Evolutionary conservation across 768 basidiomycete genomes (phyloP), one percentile per base, ranked within the genome.

Genomic region (Lyophyllum decastes): DNA sequence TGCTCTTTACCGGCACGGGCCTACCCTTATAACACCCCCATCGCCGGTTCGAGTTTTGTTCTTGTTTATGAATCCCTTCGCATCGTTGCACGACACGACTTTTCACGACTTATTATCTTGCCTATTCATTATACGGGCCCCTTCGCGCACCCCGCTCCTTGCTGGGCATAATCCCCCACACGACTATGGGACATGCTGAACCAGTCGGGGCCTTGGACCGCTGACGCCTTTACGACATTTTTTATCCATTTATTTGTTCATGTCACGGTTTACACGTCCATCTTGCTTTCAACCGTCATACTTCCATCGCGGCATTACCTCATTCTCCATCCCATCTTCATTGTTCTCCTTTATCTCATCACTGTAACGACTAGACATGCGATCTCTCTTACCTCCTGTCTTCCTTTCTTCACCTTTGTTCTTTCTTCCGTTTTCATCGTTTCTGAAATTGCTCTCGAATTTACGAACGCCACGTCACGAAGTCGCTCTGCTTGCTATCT

Each of bases 351-450:
- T 56, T 50, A 45, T 55, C 66, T 68, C 68, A 72, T 70, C 70
- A 62, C 58, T 85, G 86, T 87, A 88, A 87, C 81, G 82, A 86
- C 82, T 87, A 88, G 85, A 88, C 79, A 87, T 84, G 81, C 82
- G 72, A 72, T 70, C 73, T 68, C 66, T 70, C 73, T 68, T 71
- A 64, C 61, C 57, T 59, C 71, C 61, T 68, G 62, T 51, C 54
- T 66, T 71, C 67, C 68, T 72, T 59, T 71, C 67, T 38, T 52
- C 65, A 66, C 66, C 72, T 68, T 61, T 59, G 66, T 66, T 61
- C 60, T 71, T 65, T 67, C n/a, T n/a, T n/a, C n/a, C n/a, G n/a
- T 66, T 59, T 61, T 25, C 48, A 50, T 41, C 22, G 26, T 35
- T 44, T 27, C 11, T 26, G 25, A 47, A 48, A 21, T 43, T 52